Conservation (phyloP, 139 green algal species). For the Chlamydomonas sphaeroides region DNA sequence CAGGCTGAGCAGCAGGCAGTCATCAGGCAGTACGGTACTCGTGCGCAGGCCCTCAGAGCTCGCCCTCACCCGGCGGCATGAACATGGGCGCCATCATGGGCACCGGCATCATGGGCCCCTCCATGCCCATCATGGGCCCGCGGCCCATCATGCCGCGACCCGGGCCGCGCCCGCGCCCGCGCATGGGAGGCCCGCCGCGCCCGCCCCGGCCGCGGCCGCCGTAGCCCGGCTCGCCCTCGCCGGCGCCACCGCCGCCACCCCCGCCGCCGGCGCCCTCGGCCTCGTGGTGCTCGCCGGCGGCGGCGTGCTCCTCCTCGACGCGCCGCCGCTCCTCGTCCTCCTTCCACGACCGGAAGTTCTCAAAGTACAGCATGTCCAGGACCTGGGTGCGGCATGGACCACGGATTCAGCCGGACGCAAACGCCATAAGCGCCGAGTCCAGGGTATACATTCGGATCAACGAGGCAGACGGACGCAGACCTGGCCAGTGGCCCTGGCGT, state of each 20-base stretch:
- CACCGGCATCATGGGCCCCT: conserved; percentile 57
- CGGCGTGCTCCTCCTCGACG: conserved; percentile 35
- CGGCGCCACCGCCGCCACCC: conserved; percentile 35
- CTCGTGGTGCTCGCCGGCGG: background rate
- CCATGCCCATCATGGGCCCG: conserved; percentile 46
- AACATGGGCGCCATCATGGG: conserved; percentile 54
- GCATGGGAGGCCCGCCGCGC: conserved; percentile 28
- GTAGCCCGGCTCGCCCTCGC: conserved; percentile 25
- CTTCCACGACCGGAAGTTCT: conserved; percentile 66
- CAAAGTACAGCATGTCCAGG: conserved; percentile 74
- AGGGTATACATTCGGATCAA: no score
- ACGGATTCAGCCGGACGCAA: no score
- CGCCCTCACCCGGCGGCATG: conserved; percentile 46
- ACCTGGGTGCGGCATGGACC: conserved; percentile 56
- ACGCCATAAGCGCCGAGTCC: no score
- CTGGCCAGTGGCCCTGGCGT: no score
- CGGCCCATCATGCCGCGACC: conserved; percentile 36
- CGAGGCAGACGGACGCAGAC: no score
- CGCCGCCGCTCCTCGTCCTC: conserved; percentile 62
- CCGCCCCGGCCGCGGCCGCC: conserved; percentile 47
- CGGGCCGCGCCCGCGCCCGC: conserved; percentile 16
- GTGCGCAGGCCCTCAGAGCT: no score
- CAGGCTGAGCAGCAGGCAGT: no score
- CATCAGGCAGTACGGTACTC: no score
- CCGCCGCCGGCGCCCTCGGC: conserved; percentile 34